Conservation (phyloP, 2,329 filamentous ascomycete species). For the Parafenestella ontariensis region DNA sequence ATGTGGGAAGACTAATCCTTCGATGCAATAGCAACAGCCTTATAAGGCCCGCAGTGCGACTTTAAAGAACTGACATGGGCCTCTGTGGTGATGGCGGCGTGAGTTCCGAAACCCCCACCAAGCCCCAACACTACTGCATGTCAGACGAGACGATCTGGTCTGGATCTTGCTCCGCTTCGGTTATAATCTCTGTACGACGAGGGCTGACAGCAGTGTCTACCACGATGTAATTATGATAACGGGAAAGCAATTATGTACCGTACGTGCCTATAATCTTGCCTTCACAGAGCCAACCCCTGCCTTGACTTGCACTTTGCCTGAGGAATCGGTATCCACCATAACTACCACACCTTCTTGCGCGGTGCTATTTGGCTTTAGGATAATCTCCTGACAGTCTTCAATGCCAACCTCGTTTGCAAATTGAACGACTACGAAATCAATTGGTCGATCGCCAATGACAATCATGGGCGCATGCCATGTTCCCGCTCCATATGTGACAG, state of each 20-base stretch:
- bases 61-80: background rate
- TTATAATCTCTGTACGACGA: too few species aligned
- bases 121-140: background rate
- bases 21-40: background rate
- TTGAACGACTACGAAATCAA: constrained; percentile 86
- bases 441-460: constrained; percentile 71
- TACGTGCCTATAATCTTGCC: constrained; percentile 31
- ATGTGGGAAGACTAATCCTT: background rate
- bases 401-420: constrained; percentile 80
- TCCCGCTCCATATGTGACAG: constrained; percentile 88
- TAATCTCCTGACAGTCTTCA: constrained; percentile 89
- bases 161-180: too few species aligned
- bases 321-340: constrained; percentile 40
- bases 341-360: constrained; percentile 46
- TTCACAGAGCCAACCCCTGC: constrained; percentile 43
- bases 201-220: too few species aligned
- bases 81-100: background rate
- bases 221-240: too few species aligned
- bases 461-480: constrained; percentile 99
- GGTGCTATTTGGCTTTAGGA: constrained; percentile 42
- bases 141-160: too few species aligned
- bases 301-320: constrained; percentile 44
- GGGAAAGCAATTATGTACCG: background rate
- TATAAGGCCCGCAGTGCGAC: background rate
- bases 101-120: background rate